Evolutionary conservation across 345 rosid species (phyloP).

Genomic region (Trapa bicornis): DNA sequence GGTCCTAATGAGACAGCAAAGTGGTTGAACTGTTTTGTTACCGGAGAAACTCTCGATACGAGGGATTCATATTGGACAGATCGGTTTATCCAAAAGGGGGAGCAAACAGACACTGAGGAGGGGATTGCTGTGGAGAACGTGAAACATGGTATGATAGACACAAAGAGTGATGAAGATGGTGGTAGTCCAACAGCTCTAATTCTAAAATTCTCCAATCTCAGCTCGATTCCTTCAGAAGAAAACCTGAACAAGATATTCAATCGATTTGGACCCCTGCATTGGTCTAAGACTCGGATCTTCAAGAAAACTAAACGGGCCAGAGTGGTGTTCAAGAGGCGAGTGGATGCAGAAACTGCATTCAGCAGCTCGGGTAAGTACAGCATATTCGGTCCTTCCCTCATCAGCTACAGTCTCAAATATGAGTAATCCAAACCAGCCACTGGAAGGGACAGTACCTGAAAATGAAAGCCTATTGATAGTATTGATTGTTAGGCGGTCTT

Average conservation of each 20-base stretch:
- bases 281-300: constrained; percentile 66
- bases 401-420: constrained; percentile 65
- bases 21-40: constrained; percentile 12
- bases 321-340: constrained; percentile 61
- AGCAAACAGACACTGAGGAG: background rate
- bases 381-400: constrained; percentile 56
- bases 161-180: constrained; percentile 24
- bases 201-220: constrained; percentile 54
- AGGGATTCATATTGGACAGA: constrained; percentile 21
- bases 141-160: background rate
- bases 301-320: constrained; percentile 65
- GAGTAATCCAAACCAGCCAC: constrained; percentile 6
- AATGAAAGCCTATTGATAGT: background rate
- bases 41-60: constrained; percentile 13
- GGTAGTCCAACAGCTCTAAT: constrained; percentile 67
- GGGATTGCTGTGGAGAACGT: background rate
- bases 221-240: constrained; percentile 55
- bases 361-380: constrained; percentile 66
- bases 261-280: constrained; percentile 68
- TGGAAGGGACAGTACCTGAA: constrained; percentile 1
- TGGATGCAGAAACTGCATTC: constrained; percentile 74
- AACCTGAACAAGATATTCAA: constrained; percentile 72
- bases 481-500: background rate
- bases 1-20: constrained; percentile 16
- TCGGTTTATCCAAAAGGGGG: background rate